phyloP scores from a whole-genome alignment of 306 rosid genomes.

The Abrus precatorius region DNA sequence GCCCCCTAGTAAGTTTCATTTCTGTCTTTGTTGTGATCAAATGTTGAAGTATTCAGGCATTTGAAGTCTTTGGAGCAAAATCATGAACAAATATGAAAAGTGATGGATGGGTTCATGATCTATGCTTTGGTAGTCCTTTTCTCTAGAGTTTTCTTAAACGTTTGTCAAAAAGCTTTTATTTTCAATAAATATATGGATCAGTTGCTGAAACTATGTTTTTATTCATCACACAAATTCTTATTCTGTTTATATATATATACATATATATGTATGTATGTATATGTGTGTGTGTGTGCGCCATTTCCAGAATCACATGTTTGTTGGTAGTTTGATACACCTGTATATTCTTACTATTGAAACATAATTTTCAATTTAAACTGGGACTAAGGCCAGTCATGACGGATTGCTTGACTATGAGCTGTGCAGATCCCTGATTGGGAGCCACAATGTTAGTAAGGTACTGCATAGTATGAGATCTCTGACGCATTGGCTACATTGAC shows the following conservation, averaged over 20 bases:
- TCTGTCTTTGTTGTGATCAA: background rate
- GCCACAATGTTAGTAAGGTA: background rate
- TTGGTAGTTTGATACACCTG: background rate
- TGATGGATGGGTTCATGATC: background rate
- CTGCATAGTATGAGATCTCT: too few species aligned
- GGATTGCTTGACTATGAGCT: background rate
- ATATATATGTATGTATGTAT: too few species aligned
- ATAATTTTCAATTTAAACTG: background rate
- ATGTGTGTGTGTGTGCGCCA: too few species aligned
- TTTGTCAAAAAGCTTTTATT: background rate
- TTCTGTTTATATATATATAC: too few species aligned
- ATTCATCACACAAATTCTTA: background rate
- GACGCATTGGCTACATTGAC: too few species aligned
- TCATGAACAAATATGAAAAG: background rate
- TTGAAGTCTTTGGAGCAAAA: background rate
- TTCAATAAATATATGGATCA: background rate
- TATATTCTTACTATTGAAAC: background rate
- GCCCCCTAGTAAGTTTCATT: background rate
- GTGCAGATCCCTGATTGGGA: background rate
- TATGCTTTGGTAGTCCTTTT: background rate
- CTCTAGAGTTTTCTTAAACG: background rate
- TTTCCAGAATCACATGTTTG: conserved; percentile 2
- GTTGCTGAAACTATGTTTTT: background rate
- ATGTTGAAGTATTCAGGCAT: background rate
- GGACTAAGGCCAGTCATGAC: background rate